Evolutionary conservation across 2,329 filamentous ascomycete genomes (phyloP).

Genomic region (Aureobasidium zeae): DNA sequence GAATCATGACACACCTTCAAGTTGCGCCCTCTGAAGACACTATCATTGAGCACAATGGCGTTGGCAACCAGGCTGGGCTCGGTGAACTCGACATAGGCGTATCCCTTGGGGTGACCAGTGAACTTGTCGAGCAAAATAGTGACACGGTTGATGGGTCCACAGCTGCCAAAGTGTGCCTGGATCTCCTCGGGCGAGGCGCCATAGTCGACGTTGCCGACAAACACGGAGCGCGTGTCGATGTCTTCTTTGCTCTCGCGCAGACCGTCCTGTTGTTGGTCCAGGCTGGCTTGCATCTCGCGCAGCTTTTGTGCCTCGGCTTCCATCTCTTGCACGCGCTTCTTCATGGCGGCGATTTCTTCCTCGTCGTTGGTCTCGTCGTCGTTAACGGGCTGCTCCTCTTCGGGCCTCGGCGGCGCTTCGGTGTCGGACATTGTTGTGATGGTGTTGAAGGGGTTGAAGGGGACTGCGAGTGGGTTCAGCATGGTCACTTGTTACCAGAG

Average conservation of each 20-base stretch:
- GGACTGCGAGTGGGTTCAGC: slow-evolving; percentile 10
- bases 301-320: slow-evolving; percentile 50
- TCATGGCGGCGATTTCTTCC: slow-evolving; percentile 42
- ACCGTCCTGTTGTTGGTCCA: slow-evolving; percentile 77
- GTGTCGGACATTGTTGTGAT: slow-evolving; percentile 21
- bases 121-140: slow-evolving; percentile 98
- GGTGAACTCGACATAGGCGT: slow-evolving; percentile 97
- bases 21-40: slow-evolving; percentile 85
- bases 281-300: slow-evolving; percentile 46
- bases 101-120: slow-evolving; percentile 97
- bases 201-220: slow-evolving; percentile 98
- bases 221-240: slow-evolving; percentile 88
- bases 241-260: slow-evolving; percentile 91
- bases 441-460: slow-evolving; percentile 1
- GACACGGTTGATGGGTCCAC: slow-evolving; percentile 93
- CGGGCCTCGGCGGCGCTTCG: slow-evolving; percentile 20
- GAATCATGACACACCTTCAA: slow-evolving; percentile 63
- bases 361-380: slow-evolving; percentile 28
- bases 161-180: slow-evolving; percentile 95
- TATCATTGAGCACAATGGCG: slow-evolving; percentile 92
- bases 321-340: slow-evolving; percentile 46
- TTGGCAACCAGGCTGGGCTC: slow-evolving; percentile 89
- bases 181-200: slow-evolving; percentile 95
- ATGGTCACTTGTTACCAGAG: background rate
- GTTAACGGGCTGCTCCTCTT: slow-evolving; percentile 23